Conservation (phyloP, 257 asterid species). For the Forsythia suspensa region DNA sequence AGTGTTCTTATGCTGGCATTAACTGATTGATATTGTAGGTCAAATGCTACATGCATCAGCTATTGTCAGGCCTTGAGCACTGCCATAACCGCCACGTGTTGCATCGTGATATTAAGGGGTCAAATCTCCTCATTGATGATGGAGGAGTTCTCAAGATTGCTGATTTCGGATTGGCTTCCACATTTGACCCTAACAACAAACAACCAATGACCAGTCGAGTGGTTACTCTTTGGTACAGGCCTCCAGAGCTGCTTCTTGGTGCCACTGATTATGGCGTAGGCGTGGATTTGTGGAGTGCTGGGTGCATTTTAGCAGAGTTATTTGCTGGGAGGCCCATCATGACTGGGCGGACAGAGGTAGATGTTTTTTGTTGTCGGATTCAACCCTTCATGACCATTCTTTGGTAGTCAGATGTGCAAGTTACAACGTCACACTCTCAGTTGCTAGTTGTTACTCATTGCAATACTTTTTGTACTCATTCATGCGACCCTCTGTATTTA, state of each 20-base stretch:
- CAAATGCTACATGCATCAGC: conserved; percentile 80
- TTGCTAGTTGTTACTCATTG: background rate
- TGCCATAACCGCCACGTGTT: conserved; percentile 74
- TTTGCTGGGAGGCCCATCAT: conserved; percentile 87
- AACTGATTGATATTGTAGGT: conserved; percentile 50
- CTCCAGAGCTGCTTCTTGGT: conserved; percentile 90
- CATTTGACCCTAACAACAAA: conserved; percentile 70
- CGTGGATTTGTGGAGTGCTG: conserved; percentile 94
- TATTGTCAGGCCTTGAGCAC: conserved; percentile 84
- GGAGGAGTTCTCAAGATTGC: conserved; percentile 82
- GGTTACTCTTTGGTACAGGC: conserved; percentile 90
- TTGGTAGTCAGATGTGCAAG: background rate
- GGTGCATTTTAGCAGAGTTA: conserved; percentile 85
- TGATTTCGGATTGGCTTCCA: conserved; percentile 85
- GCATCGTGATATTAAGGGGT: conserved; percentile 91
- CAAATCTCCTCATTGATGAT: conserved; percentile 75
- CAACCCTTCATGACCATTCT: background rate
- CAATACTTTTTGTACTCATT: background rate
- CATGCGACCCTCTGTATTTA: background rate
- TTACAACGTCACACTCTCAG: background rate
- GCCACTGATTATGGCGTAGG: conserved; percentile 87
- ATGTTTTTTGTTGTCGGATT: background rate
- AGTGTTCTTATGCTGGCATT: conserved; percentile 21
- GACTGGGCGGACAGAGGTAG: conserved; percentile 95
- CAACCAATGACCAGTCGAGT: conserved; percentile 92